A percentile compares a stretch with the other conserved stretches of the same genome.
Conservation (phyloP, 1,139 yeast species). For the Nakaseomyces glabratus region DNA sequence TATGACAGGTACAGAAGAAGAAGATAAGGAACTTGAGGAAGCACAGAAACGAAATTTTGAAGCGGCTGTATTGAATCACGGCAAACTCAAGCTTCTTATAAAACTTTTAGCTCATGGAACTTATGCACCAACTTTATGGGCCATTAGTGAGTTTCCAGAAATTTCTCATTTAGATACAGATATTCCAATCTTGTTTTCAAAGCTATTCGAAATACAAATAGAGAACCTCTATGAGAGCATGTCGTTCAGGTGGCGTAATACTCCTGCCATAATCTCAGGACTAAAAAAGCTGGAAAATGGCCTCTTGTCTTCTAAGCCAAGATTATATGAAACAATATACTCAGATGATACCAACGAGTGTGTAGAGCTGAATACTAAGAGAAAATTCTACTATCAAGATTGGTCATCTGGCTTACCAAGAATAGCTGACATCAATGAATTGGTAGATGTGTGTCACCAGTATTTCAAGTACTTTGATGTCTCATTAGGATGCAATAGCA, state of each 20-base stretch:
- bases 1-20: conserved; percentile 13
- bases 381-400: conserved; percentile 42
- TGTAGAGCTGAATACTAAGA: conserved; percentile 29
- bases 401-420: conserved; percentile 42
- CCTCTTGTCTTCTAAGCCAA: conserved; percentile 17
- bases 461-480: conserved; percentile 51
- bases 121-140: conserved; percentile 51
- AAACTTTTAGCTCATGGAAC: conserved; percentile 54
- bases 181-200: conserved; percentile 40
- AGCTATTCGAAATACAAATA: conserved; percentile 45
- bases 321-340: conserved; percentile 26
- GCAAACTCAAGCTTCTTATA: conserved; percentile 38
- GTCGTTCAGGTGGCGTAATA: conserved; percentile 4
- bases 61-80: conserved; percentile 9
- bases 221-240: conserved; percentile 38
- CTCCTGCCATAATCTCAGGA: conserved; percentile 7
- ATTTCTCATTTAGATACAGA: conserved; percentile 50
- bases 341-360: conserved; percentile 33
- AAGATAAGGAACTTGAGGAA: conserved; percentile 8
- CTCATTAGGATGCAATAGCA: conserved; percentile 39
- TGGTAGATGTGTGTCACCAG: conserved; percentile 41
- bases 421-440: conserved; percentile 36
- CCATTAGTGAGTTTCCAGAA: conserved; percentile 56
- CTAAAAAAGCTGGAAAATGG: conserved; percentile 18
- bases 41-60: conserved; percentile 8